Conservation (phyloP, 805 yeast genomes). For the Cyberlindnera bimundalis region DNA sequence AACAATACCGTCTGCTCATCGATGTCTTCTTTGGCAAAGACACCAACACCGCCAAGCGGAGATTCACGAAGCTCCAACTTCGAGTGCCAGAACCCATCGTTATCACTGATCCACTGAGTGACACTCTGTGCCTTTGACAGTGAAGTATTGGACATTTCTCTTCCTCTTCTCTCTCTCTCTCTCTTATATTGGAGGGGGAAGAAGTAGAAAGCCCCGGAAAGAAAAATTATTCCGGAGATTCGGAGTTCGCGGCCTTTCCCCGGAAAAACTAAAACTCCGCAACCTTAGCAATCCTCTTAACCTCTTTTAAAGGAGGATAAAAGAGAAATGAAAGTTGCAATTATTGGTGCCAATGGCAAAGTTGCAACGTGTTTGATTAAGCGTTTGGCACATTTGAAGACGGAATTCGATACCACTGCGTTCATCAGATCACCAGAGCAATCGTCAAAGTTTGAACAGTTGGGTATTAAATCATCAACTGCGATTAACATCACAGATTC, state of each 20-base stretch:
- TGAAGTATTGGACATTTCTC: constrained; percentile 33
- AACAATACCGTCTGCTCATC: constrained; percentile 36
- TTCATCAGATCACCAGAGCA: constrained; percentile 47
- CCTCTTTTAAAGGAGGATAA: neutral
- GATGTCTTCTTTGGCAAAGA: constrained; percentile 50
- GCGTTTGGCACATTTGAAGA: constrained; percentile 29
- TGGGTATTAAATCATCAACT: constrained; percentile 36
- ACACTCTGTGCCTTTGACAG: constrained; percentile 23
- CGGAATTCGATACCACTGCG: constrained; percentile 39
- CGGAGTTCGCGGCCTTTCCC: neutral
- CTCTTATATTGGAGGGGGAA: too few species aligned
- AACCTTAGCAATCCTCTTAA: neutral
- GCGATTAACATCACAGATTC: constrained; percentile 39
- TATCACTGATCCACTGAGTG: constrained; percentile 48
- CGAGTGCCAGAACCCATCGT: constrained; percentile 53
- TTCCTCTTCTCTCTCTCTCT: too few species aligned
- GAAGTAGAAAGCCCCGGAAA: too few species aligned
- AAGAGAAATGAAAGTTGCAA: constrained; percentile 34
- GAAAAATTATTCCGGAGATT: neutral
- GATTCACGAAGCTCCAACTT: constrained; percentile 45
- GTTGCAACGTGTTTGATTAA: constrained; percentile 47
- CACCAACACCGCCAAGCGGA: constrained; percentile 66
- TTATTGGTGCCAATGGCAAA: constrained; percentile 62
- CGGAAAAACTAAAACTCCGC: neutral
- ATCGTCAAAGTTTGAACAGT: constrained; percentile 33